phyloP scores from a whole-genome alignment of 129 eudicot species.

The Saposhnikovia divaricata region DNA sequence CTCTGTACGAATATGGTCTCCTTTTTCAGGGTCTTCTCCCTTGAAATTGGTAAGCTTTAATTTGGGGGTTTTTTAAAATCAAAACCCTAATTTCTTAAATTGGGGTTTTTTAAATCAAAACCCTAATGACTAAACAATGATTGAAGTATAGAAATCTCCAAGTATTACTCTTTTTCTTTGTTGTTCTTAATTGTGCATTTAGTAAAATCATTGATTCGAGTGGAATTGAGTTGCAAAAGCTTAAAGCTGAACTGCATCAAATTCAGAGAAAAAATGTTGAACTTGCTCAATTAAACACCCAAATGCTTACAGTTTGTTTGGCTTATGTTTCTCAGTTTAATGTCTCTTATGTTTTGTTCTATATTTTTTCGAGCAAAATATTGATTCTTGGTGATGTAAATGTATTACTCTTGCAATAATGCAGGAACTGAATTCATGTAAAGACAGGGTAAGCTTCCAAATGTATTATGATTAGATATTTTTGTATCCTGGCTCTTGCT shows the following conservation, averaged over 20 bases:
- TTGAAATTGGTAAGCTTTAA: too few species aligned
- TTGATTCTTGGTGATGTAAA: not conserved
- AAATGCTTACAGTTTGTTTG: slow-evolving; percentile 3
- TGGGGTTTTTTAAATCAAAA: too few species aligned
- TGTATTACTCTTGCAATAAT: not conserved
- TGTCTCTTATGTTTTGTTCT: not conserved
- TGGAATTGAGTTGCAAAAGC: not conserved
- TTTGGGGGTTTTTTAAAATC: too few species aligned
- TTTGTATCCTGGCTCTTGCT: not conserved
- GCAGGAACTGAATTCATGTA: slow-evolving; percentile 56
- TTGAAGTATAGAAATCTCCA: not conserved
- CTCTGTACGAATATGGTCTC: too few species aligned
- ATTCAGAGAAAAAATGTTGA: not conserved
- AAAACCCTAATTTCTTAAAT: too few species aligned
- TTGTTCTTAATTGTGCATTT: not conserved
- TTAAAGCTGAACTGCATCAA: not conserved
- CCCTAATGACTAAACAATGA: too few species aligned
- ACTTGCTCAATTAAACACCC: not conserved
- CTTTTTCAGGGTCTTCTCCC: too few species aligned
- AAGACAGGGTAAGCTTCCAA: slow-evolving; percentile 42
- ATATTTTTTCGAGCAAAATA: not conserved
- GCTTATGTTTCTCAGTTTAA: not conserved
- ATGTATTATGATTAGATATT: not conserved
- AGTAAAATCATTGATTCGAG: not conserved
- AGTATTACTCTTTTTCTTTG: not conserved